These are phyloP conservation scores for Aspergillus campestris DNA, from an alignment of 495 filamentous ascomycete species.

Conservation along the genomic window DNA sequence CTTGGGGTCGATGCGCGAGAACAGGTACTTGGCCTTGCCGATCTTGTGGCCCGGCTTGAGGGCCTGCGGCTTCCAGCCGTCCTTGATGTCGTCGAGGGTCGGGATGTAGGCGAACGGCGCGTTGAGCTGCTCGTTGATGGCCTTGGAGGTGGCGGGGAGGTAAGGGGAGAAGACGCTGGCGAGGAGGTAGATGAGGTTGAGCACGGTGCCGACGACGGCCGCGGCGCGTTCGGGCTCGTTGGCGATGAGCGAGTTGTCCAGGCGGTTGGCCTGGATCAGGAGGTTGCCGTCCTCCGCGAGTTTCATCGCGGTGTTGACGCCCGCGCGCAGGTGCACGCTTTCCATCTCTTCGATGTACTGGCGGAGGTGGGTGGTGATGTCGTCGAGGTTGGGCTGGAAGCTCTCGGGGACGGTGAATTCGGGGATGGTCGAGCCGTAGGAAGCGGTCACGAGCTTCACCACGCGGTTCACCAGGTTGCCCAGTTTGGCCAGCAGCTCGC, in stretches of 20 bases:
- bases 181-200: constrained; percentile 77
- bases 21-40: constrained; percentile 73
- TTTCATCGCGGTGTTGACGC: constrained; percentile 59
- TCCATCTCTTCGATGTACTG: constrained; percentile 69
- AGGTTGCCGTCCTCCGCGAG: constrained; percentile 68
- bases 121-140: constrained; percentile 69
- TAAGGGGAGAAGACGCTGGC: constrained; percentile 71
- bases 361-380: constrained; percentile 53
- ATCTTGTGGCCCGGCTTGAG: constrained; percentile 71
- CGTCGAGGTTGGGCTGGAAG: constrained; percentile 37
- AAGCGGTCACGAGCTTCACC: constrained; percentile 80
- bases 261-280: constrained; percentile 69
- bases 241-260: constrained; percentile 73
- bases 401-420: constrained; percentile 45
- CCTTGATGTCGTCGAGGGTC: constrained; percentile 30
- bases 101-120: constrained; percentile 58
- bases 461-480: constrained; percentile 93
- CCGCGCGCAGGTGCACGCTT: constrained; percentile 65
- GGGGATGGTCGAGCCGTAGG: constrained; percentile 61
- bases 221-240: constrained; percentile 64
- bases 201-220: constrained; percentile 69
- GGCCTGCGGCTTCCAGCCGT: constrained; percentile 49
- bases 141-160: constrained; percentile 69
- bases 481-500: constrained; percentile 78
- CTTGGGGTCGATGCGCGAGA: constrained; percentile 72